Evolutionary conservation across 202 grass and related monocot genomes (phyloP), one percentile per base, ranked within the genome.

Genomic region (Musa balbisiana): DNA sequence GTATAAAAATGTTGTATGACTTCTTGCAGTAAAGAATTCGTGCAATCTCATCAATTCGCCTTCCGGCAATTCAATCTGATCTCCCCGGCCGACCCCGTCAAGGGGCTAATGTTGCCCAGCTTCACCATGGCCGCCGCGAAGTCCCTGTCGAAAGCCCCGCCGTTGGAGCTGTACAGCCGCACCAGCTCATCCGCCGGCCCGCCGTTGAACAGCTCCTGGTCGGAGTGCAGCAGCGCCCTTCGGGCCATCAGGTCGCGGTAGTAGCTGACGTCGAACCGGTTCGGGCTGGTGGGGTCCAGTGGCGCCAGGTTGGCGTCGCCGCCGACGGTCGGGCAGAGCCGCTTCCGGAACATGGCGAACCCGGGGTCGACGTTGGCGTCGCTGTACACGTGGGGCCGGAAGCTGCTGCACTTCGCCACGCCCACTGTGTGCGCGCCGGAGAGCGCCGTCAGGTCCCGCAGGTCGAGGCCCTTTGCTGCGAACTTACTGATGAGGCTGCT

Each of bases 121-220:
- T 62, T 82, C 59, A 89, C 51, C 86, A 89, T 92, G 67, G 89
- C 87, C 3, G 86, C 75, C 60, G 79, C 77, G 84, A 89, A 89
- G 69, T 92, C 86, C 13, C 83, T 19, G 20, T 76, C 27, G 83
- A 92, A 92, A 3, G 83, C 83, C 49, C 2, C 66, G 20, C 52
- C 54, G 23, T 86, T 92, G 15, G 54, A 6, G 72, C 83, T 76
- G 73, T 92, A 92, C 10, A 85, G 62, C 1, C 79, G 24, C 23
- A 89, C 89, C 1, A 84, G 72, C 2, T 64, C 29, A 66, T 92
- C 86, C 2, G 80, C 52, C 0, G 78, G 76, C 0, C 89, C 89
- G 71, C 81, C 83, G 84, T 83, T 91, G 83, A 78, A 91, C n/a
- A 91, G 85, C 80, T 83, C 76, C 80, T 91, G 85, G 69, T 91